Percentiles rank a stretch among this genome's conserved stretches.
Evolutionary conservation across 2,329 filamentous ascomycete genomes (phyloP).

Genomic region (Cladosporium halotolerans): DNA sequence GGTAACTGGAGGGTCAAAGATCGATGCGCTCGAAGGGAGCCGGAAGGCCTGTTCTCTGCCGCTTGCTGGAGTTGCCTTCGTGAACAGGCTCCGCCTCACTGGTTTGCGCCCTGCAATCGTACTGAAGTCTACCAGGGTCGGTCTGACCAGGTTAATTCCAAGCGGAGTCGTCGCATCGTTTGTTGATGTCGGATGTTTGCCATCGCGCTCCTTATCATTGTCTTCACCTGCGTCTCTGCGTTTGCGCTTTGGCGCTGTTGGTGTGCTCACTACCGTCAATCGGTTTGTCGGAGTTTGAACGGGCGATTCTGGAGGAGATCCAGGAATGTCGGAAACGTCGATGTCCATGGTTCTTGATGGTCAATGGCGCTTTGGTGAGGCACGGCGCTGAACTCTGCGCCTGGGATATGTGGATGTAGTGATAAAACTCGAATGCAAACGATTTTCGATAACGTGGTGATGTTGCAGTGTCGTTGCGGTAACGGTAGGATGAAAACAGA

Average conservation of each 20-base stretch:
- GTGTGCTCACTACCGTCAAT: background rate
- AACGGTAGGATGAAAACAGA: too few relatives aligned
- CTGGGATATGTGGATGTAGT: too few relatives aligned
- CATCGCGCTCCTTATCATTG: background rate
- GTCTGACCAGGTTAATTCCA: background rate
- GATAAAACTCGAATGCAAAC: too few relatives aligned
- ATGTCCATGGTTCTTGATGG: background rate
- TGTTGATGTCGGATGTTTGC: background rate
- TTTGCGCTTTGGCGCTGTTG: conserved; percentile 3
- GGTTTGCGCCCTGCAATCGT: background rate
- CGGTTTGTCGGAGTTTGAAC: background rate
- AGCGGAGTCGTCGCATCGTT: background rate
- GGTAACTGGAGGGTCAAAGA: background rate
- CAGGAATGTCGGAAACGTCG: background rate
- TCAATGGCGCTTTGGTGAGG: too few relatives aligned
- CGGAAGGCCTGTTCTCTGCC: background rate
- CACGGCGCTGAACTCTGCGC: too few relatives aligned
- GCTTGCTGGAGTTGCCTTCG: background rate
- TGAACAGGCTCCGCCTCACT: background rate
- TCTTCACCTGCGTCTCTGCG: background rate
- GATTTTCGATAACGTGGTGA: too few relatives aligned
- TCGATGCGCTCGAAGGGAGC: background rate
- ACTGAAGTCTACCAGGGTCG: background rate
- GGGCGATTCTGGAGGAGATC: background rate
- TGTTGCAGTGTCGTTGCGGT: too few relatives aligned